Evolutionary conservation across 2,329 filamentous ascomycete species (phyloP).

Genomic region (Neonectria punicea): DNA sequence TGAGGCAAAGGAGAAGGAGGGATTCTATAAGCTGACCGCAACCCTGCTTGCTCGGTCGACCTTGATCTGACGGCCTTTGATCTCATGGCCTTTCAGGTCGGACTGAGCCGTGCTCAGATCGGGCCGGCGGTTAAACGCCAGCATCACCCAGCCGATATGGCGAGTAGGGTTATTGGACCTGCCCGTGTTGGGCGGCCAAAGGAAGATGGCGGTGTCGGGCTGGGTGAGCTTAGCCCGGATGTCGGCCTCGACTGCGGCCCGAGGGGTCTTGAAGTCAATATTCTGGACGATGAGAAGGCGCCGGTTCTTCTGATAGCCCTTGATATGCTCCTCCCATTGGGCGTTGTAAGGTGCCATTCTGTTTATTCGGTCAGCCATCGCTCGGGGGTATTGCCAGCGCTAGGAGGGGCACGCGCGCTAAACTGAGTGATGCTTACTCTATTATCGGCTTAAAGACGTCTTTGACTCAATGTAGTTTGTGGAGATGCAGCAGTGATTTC

Average conservation of each 20-base stretch:
- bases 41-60: neutral
- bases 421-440: neutral
- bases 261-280: neutral
- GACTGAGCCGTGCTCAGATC: neutral
- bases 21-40: neutral
- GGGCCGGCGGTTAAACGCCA: neutral
- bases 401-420: neutral
- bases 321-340: slow-evolving; percentile 2
- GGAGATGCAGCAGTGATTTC: neutral
- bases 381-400: neutral
- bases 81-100: neutral
- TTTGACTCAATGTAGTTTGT: neutral
- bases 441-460: neutral
- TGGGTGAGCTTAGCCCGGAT: slow-evolving; percentile 10
- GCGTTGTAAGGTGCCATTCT: slow-evolving; percentile 13
- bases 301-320: neutral
- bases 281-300: slow-evolving; percentile 4
- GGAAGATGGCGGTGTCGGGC: slow-evolving; percentile 9
- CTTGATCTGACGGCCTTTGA: neutral
- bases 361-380: neutral
- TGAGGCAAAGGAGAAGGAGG: neutral
- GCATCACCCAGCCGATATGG: slow-evolving; percentile 5
- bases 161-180: neutral
- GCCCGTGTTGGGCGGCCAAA: neutral
- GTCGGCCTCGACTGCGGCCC: neutral